phyloP scores from a whole-genome alignment of 2,329 filamentous ascomycete species.

The Cercospora sp. region DNA sequence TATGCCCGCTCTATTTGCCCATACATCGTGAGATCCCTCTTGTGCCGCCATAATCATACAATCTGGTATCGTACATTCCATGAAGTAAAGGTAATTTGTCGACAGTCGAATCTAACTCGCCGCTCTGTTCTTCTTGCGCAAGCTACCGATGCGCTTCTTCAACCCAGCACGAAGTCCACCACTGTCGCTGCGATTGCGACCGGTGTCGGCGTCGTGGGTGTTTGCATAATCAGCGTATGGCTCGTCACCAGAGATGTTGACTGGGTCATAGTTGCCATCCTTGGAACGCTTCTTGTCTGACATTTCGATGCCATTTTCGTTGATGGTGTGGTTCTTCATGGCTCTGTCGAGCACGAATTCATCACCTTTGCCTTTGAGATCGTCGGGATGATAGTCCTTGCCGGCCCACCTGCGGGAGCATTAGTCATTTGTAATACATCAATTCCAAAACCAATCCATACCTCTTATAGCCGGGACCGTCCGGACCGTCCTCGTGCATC shows the following conservation, averaged over 20 bases:
- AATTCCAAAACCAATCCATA: constrained; percentile 43
- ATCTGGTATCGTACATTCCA: constrained; percentile 10
- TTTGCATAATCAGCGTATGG: constrained; percentile 37
- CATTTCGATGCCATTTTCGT: constrained; percentile 48
- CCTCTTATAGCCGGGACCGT: constrained; percentile 74
- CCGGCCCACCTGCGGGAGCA: constrained; percentile 1
- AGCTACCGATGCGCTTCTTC: constrained; percentile 52
- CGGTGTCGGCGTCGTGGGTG: constrained; percentile 29
- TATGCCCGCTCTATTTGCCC: constrained; percentile 3
- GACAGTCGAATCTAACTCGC: background rate
- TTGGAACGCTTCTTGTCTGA: constrained; percentile 43
- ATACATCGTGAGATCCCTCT: background rate
- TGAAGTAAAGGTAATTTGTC: background rate
- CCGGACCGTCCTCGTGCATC: constrained; percentile 69
- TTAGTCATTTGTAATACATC: background rate
- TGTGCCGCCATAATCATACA: background rate
- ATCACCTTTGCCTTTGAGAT: constrained; percentile 81
- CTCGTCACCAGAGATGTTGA: constrained; percentile 39
- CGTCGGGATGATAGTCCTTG: constrained; percentile 67
- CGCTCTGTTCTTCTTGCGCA: constrained; percentile 41
- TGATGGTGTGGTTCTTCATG: constrained; percentile 60
- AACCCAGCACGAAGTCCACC: constrained; percentile 43
- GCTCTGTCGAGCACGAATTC: constrained; percentile 70
- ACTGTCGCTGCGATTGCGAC: constrained; percentile 32
- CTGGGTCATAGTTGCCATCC: constrained; percentile 35